phyloP scores from a whole-genome alignment of 352 stramenopile genomes.

The Pythium volutum region DNA sequence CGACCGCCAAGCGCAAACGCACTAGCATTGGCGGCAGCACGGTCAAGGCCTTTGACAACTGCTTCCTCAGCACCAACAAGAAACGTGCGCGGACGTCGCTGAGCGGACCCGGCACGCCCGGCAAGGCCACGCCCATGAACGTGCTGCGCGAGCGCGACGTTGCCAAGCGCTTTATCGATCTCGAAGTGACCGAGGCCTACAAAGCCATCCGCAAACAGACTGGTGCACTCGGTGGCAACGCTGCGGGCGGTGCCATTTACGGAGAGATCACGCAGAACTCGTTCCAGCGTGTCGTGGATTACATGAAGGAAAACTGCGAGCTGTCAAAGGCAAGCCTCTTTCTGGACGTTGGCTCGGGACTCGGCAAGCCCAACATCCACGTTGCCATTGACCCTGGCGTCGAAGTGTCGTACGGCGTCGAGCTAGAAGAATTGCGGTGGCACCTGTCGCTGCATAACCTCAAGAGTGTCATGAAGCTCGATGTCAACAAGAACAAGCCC shows the following conservation, averaged over 20 bases:
- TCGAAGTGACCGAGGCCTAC: conserved; percentile 89
- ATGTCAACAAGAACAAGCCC: conserved; percentile 53
- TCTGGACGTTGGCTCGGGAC: conserved; percentile 95
- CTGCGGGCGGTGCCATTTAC: conserved; percentile 95
- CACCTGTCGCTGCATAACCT: conserved; percentile 94
- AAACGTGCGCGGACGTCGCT: conserved; percentile 64
- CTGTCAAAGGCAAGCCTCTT: conserved; percentile 90
- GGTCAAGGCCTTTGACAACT: conserved; percentile 25
- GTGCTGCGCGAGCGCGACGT: conserved; percentile 57
- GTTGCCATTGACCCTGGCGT: conserved; percentile 95
- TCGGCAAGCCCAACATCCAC: conserved; percentile 98
- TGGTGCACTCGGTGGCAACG: conserved; percentile 93
- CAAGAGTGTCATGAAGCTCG: conserved; percentile 78
- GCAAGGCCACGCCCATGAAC: conserved; percentile 71
- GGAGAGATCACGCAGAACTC: conserved; percentile 96
- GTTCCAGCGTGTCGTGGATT: conserved; percentile 96
- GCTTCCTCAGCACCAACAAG: conserved; percentile 35
- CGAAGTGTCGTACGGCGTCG: conserved; percentile 94
- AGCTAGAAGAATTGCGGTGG: conserved; percentile 95
- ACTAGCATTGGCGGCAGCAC: conserved; percentile 38
- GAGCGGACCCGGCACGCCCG: conserved; percentile 38
- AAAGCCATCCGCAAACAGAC: conserved; percentile 93
- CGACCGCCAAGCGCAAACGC: conserved; percentile 45
- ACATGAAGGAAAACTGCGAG: conserved; percentile 91
- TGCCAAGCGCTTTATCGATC: conserved; percentile 70